Evolutionary conservation across 2,329 filamentous ascomycete species (phyloP).

Genomic region (Calonectria hawksworthii): DNA sequence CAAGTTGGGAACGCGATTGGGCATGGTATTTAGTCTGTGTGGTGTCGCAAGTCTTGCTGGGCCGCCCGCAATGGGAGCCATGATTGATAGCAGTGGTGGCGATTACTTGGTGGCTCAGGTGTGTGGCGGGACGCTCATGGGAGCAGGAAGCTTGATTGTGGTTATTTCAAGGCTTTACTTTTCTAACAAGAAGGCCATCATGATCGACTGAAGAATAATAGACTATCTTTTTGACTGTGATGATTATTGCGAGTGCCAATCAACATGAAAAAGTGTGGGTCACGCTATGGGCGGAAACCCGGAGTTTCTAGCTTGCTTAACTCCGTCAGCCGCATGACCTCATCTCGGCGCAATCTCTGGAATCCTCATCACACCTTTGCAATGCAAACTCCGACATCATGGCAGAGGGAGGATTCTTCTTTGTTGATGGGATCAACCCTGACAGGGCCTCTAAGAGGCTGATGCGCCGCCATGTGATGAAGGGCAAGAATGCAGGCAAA

Average conservation of each 20-base stretch:
- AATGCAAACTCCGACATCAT: neutral
- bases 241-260: too few relatives aligned
- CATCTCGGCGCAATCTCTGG: neutral
- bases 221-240: neutral
- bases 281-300: neutral
- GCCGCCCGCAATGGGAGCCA: neutral
- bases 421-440: constrained; percentile 28
- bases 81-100: constrained; percentile 1
- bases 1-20: neutral
- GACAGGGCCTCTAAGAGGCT: constrained; percentile 42
- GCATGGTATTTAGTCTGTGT: neutral
- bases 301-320: neutral
- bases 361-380: neutral
- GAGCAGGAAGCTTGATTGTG: neutral
- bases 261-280: neutral
- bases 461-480: constrained; percentile 41
- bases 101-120: neutral
- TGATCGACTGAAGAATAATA: neutral
- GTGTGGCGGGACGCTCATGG: neutral
- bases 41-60: neutral
- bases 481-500: constrained; percentile 41
- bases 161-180: neutral
- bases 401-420: constrained; percentile 21
- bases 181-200: neutral
- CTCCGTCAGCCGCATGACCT: neutral